These are phyloP conservation scores for Curvularia eragrostidis DNA, from an alignment of 2,329 filamentous ascomycete genomes.

Conservation along the genomic window DNA sequence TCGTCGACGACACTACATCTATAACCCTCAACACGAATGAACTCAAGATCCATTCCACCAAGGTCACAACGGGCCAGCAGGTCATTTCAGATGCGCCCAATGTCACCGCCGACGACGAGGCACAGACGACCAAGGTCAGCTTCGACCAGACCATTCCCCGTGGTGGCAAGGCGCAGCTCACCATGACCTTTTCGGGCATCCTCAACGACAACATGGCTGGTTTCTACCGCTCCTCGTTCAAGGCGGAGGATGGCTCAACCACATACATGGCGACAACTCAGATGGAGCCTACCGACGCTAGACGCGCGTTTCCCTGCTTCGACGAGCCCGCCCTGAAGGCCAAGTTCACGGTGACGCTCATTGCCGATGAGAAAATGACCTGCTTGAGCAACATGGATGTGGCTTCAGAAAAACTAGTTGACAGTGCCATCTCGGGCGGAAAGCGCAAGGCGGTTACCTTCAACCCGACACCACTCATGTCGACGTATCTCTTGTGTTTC, in stretches of 20 bases:
- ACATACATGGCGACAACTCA: constrained; percentile 89
- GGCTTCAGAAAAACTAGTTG: constrained; percentile 75
- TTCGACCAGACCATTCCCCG: constrained; percentile 76
- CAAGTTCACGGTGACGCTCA: constrained; percentile 86
- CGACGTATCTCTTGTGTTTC: constrained; percentile 92
- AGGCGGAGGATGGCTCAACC: constrained; percentile 76
- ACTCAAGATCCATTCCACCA: constrained; percentile 78
- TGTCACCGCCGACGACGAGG: constrained; percentile 76
- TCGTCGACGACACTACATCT: constrained; percentile 81
- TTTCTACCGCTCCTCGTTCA: constrained; percentile 96
- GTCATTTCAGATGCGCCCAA: constrained; percentile 67
- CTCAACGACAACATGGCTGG: constrained; percentile 97
- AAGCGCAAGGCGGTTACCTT: constrained; percentile 88
- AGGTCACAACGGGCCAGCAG: constrained; percentile 67
- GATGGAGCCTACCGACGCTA: constrained; percentile 95
- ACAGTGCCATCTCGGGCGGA: constrained; percentile 66
- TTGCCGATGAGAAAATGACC: constrained; percentile 88
- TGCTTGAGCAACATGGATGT: constrained; percentile 98
- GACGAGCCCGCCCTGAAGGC: constrained; percentile 95
- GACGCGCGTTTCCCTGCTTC: constrained; percentile 93
- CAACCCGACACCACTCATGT: constrained; percentile 92
- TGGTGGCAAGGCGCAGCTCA: constrained; percentile 78
- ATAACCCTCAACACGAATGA: constrained; percentile 89
- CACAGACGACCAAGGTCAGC: constrained; percentile 80
- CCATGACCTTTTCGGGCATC: constrained; percentile 77